Conservation (phyloP, 2,329 filamentous ascomycete genomes). For the Scedosporium dehoogii region DNA sequence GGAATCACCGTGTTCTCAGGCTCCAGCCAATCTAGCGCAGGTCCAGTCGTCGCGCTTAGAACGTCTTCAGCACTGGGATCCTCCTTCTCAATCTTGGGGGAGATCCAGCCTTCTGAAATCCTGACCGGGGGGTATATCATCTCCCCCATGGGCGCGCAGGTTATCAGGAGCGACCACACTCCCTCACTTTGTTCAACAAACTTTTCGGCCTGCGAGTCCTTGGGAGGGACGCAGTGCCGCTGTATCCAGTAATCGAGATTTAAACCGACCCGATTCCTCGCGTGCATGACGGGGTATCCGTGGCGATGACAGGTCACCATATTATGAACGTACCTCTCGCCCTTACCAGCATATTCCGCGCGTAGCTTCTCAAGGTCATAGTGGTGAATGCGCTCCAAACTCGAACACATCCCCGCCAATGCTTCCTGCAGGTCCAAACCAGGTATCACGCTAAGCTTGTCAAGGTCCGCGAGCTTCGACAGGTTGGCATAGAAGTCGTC, state of each 20-base stretch:
- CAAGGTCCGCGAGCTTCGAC: constrained; percentile 56
- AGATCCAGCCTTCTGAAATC: constrained; percentile 66
- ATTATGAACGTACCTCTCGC: constrained; percentile 40
- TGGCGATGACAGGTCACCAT: constrained; percentile 59
- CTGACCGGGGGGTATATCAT: constrained; percentile 51
- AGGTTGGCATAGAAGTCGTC: constrained; percentile 64
- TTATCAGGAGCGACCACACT: constrained; percentile 59
- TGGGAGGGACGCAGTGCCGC: constrained; percentile 35
- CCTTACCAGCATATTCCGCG: constrained; percentile 34
- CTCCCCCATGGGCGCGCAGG: constrained; percentile 43
- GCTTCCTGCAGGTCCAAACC: constrained; percentile 70
- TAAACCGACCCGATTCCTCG: constrained; percentile 55
- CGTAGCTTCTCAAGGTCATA: constrained; percentile 56
- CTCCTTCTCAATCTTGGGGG: constrained; percentile 52
- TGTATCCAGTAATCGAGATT: constrained; percentile 72
- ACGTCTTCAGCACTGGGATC: constrained; percentile 33
- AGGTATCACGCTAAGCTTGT: constrained; percentile 59
- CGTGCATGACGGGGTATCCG: constrained; percentile 63
- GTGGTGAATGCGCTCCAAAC: constrained; percentile 57
- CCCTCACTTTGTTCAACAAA: constrained; percentile 32
- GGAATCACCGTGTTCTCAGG: constrained; percentile 54
- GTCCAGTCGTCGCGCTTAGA: constrained; percentile 22
- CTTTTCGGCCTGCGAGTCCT: constrained; percentile 23
- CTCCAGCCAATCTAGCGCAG: constrained; percentile 61
- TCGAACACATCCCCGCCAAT: constrained; percentile 61